Evolutionary conservation across 768 basidiomycete genomes (phyloP).

Genomic region (Auriscalpium microsporum): DNA sequence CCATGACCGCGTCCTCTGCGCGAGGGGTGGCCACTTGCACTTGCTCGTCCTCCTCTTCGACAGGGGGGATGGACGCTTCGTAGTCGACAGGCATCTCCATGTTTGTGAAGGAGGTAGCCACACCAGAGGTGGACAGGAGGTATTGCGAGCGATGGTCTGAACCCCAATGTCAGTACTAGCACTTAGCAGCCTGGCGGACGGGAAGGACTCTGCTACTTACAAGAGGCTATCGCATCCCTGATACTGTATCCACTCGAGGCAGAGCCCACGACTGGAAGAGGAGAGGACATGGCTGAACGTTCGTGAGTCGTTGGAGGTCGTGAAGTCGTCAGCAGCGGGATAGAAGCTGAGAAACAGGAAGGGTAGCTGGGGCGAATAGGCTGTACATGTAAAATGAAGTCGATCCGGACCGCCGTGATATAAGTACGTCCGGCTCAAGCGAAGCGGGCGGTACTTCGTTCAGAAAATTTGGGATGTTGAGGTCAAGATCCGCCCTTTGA

Average conservation of each 20-base stretch:
- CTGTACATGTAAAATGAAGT: too few relatives aligned
- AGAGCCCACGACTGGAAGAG: slow-evolving; percentile 6
- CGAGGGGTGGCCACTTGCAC: neutral
- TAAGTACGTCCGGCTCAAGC: too few relatives aligned
- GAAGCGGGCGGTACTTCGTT: too few relatives aligned
- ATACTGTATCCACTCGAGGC: slow-evolving; percentile 7
- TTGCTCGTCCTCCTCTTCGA: neutral
- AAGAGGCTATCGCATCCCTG: slow-evolving; percentile 9
- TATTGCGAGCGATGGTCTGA: slow-evolving; percentile 14
- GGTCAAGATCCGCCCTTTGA: too few relatives aligned
- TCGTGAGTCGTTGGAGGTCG: slow-evolving; percentile 3
- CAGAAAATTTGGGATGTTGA: too few relatives aligned
- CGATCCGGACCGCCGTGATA: too few relatives aligned
- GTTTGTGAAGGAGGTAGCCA: neutral
- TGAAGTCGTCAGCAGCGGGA: neutral
- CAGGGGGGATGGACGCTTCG: neutral
- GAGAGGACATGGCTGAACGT: neutral
- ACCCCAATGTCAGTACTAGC: too few relatives aligned
- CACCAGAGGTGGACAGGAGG: slow-evolving; percentile 1
- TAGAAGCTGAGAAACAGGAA: neutral
- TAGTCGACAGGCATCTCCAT: neutral
- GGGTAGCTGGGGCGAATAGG: too few relatives aligned
- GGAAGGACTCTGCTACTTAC: slow-evolving; percentile 1
- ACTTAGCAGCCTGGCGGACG: neutral
- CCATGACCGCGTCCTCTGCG: neutral